Evolutionary conservation across 257 asterid genomes (phyloP), one percentile per base, ranked within the genome.

Genomic region (Salvia miltiorrhiza): DNA sequence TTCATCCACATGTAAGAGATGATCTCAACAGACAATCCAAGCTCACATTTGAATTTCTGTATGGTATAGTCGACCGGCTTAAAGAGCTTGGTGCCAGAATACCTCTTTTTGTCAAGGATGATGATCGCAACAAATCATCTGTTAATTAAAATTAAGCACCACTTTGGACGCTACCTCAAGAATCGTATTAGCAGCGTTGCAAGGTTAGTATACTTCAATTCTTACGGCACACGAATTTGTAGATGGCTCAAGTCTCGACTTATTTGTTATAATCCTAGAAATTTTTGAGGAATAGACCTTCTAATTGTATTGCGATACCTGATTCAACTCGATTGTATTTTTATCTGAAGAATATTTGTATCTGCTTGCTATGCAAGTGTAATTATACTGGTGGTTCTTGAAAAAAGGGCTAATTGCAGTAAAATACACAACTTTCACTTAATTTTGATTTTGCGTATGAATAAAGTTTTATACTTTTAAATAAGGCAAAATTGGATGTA

Each of bases 31-130:
- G 78, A 37, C 96, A 93, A 49, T 74, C 64, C 49, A 87, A 67
- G 66, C 95, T 93, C 53, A 80, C 96, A 0, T 94, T 94, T 77
- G 96, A 89, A 44, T 91, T 84, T 76, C 86, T 94, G 17, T 86
- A 87, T 65, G 88, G 52, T 55, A 65, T 89, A 16, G 91, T 93
- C 45, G 84, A 87, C 53, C 83, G 83, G 23, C 93, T 94, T 41
- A 85, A 85, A 83, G 90, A 74, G 54, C 88, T 77, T 43, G 95
- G 95, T 8, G 84, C 78, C 55, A 78, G 74, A 67, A 79, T 84
- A 54, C 99, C 97, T 9, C 97, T 94, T 45, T 83, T 48, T 44
- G 82, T 83, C 70, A 87, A 78, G 79, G 87, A 80, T 35, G 43
- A 60, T 57, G 16, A 70, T 56, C 48, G 1, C 11, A 33, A 19